Base-by-base conservation (phyloP, 176 grass and related monocot species). In the Juncus inflexus region DNA sequence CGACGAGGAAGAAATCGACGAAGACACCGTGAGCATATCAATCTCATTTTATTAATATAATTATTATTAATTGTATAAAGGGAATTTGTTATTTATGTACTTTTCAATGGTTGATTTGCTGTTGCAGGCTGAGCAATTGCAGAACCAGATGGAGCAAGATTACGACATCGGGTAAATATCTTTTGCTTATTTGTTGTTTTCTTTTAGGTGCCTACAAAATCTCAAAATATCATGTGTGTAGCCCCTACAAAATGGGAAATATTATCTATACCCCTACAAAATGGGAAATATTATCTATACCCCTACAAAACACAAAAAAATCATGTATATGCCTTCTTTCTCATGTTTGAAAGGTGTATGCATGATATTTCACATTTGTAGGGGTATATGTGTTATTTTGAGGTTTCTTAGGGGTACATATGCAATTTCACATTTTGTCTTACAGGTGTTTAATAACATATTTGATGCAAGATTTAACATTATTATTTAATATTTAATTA, bases 111-210 rank as follows among this genome's bases (percentile, higher is more conserved):
- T 28, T 74, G 40, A 51, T 50, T 66, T 15, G n/a, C 64, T 65
- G 60, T 77, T 8, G 83, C 15, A 99, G 95, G 95, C 89, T 74
- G 89, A 99, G 40, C 83, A 99, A 52, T 39, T 99, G 72, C 89
- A 99, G 72, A 87, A 86, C 63, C 85, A 94, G 64, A 90, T 99
- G 89, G 95, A 99, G 60, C 80, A 86, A 84, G 95, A 99, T 80
- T 99, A 99, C 28, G 89, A 99, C 77, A 86, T 94, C 3, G 95
- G 86, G 94, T 97, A 89, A 70, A 62, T 51, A 74, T 6, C n/a
- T 58, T 38, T 16, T 12, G 41, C 39, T 52, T 19, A 45, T 3
- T 70, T n/a, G 5, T 71, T 9, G 54, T 10, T 74, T 15, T 60
- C 15, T 38, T 52, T 37, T 49, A 19, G 52, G 19, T 28, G 19